Conservation (phyloP, 768 basidiomycete species). For the Neoboletus subvelutipes region DNA sequence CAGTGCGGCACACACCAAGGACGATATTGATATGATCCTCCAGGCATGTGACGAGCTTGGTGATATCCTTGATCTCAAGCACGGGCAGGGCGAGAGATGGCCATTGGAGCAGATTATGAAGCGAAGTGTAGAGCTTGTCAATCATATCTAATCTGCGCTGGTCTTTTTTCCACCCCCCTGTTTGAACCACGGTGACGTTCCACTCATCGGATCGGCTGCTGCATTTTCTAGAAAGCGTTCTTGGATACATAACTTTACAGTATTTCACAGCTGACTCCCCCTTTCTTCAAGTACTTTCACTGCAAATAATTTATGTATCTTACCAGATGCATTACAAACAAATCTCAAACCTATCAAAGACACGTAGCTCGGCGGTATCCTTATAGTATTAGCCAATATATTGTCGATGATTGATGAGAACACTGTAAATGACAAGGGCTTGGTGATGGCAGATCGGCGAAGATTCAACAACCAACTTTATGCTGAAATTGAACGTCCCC, state of each 20-base stretch:
- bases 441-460: no score
- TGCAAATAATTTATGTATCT: conserved; percentile 29
- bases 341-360: neutral
- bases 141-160: conserved; percentile 23
- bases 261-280: conserved; percentile 12
- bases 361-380: neutral
- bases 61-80: conserved; percentile 86
- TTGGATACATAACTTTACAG: conserved; percentile 28
- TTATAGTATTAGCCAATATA: neutral
- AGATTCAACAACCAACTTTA: neutral
- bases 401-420: neutral
- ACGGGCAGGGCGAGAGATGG: conserved; percentile 74
- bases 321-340: conserved; percentile 16
- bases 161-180: neutral
- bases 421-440: neutral
- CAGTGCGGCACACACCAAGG: conserved; percentile 94
- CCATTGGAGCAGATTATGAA: conserved; percentile 67
- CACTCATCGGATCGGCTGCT: neutral
- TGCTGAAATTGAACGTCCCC: no score
- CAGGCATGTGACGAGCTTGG: conserved; percentile 92
- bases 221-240: conserved; percentile 8
- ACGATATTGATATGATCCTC: conserved; percentile 86
- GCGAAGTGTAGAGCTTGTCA: conserved; percentile 74
- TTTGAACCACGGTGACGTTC: conserved; percentile 2
- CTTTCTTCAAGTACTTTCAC: conserved; percentile 15